Percentiles rank a stretch among this genome's conserved stretches.
Conservation (phyloP, 1,284 basidiomycete species). For the Schizophyllum commune region DNA sequence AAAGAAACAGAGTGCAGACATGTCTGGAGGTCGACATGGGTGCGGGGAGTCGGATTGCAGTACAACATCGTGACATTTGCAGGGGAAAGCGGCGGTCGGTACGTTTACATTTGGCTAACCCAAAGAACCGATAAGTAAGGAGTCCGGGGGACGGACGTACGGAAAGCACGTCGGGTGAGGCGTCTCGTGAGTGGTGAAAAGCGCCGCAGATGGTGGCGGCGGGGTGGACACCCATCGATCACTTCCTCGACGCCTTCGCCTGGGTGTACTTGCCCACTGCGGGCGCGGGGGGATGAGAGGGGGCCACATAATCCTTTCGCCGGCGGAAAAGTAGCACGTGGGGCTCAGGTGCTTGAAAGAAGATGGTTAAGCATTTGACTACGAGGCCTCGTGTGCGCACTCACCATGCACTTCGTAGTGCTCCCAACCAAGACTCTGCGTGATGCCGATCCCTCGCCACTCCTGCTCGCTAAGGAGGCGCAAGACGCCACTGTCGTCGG, state of each 20-base stretch:
- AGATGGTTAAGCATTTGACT: slow-evolving; percentile 2
- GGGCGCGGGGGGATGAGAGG: neutral
- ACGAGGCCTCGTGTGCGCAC: slow-evolving; percentile 18
- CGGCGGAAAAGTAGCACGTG: slow-evolving; percentile 80
- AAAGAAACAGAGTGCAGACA: neutral
- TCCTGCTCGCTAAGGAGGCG: slow-evolving; percentile 81
- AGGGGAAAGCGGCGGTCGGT: neutral
- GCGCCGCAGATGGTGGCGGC: too few relatives aligned
- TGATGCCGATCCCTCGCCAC: slow-evolving; percentile 95
- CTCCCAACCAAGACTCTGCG: slow-evolving; percentile 94
- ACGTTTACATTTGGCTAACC: neutral
- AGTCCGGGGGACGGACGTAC: neutral
- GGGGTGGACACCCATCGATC: neutral
- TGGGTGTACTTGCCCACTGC: neutral
- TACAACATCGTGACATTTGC: neutral
- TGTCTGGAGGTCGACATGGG: too few relatives aligned
- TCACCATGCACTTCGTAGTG: slow-evolving; percentile 95
- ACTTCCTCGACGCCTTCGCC: neutral
- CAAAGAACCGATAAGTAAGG: neutral
- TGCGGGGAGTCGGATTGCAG: neutral
- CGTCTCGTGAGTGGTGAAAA: too few relatives aligned
- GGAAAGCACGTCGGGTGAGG: neutral
- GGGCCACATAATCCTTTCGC: slow-evolving; percentile 43
- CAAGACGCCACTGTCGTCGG: slow-evolving; percentile 74
- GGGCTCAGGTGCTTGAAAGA: slow-evolving; percentile 67